Conservation (phyloP, 441 rosid genomes). For the Pelargonium cotyledonis region DNA sequence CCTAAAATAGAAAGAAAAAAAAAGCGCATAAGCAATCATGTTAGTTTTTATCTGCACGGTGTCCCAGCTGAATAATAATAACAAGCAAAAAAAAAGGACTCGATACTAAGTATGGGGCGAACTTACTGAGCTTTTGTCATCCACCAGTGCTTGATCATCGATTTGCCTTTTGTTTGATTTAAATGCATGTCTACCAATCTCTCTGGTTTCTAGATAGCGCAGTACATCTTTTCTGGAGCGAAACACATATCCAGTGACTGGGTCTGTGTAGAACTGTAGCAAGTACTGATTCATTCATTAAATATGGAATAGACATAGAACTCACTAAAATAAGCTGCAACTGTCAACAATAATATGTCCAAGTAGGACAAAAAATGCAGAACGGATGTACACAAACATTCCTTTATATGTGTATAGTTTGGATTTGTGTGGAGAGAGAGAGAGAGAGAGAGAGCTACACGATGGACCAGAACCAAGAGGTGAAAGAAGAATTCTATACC, state of each 20-base stretch:
- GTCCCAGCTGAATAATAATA: not conserved
- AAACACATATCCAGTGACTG: conserved; percentile 35
- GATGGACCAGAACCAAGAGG: conserved; percentile 5
- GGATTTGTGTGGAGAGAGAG: not conserved
- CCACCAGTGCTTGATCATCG: conserved; percentile 15
- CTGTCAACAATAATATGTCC: not conserved
- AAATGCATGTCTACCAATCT: conserved; percentile 26
- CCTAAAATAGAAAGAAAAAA: conserved; percentile 19
- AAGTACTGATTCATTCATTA: conserved; percentile 11
- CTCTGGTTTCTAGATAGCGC: conserved; percentile 37
- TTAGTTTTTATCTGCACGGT: not conserved
- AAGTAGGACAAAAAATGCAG: not conserved
- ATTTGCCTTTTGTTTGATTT: conserved; percentile 16
- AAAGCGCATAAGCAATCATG: conserved; percentile 4
- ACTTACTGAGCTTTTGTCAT: conserved; percentile 19
- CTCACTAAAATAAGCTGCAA: not conserved
- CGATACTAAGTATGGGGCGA: conserved; percentile 15
- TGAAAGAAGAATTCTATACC: conserved; percentile 24
- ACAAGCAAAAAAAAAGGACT: conserved; percentile 1
- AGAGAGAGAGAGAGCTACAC: not conserved
- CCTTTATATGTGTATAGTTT: too few species aligned
- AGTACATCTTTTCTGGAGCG: conserved; percentile 33
- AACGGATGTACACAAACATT: not conserved
- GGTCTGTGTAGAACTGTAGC: conserved; percentile 41
- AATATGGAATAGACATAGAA: not conserved